Percentiles rank a stretch among this genome's conserved stretches.
phyloP scores from a whole-genome alignment of 2,329 filamentous ascomycete species.

The Sporothrix brunneoviolacea region DNA sequence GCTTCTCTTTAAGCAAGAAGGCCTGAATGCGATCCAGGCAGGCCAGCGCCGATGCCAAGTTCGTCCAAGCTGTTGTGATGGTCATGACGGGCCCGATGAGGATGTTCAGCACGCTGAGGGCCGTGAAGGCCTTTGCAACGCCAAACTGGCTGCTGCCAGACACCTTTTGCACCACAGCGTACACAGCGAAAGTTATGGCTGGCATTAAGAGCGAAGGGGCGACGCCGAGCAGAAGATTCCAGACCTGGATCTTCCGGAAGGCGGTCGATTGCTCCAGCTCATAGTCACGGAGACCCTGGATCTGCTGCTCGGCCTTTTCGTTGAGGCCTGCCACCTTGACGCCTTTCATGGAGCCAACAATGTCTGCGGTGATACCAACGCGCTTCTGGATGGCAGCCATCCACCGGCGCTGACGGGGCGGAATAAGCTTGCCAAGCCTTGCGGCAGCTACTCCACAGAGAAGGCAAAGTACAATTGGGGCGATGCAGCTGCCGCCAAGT shows the following conservation, averaged over 20 bases:
- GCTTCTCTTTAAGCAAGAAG: conserved; percentile 15
- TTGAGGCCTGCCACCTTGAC: conserved; percentile 44
- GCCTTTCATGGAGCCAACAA: conserved; percentile 44
- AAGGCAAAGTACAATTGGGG: conserved; percentile 12
- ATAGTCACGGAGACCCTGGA: conserved; percentile 12
- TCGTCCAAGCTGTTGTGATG: conserved; percentile 13
- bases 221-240: conserved; percentile 9
- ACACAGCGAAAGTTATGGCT: conserved; percentile 14
- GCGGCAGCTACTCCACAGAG: conserved; percentile 4
- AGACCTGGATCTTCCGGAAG: conserved; percentile 13
- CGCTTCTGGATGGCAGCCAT: conserved; percentile 42
- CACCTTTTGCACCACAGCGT: conserved; percentile 14
- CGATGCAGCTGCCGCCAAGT: conserved; percentile 12
- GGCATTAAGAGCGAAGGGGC: conserved; percentile 13
- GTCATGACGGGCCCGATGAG: conserved; percentile 14
- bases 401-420: conserved; percentile 28
- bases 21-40: conserved; percentile 17
- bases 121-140: conserved; percentile 15
- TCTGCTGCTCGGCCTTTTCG: conserved; percentile 27
- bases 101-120: conserved; percentile 14
- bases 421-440: conserved; percentile 9
- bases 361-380: conserved; percentile 40
- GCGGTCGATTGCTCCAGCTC: conserved; percentile 12
- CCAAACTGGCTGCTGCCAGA: conserved; percentile 13
- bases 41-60: conserved; percentile 16